Conservation (phyloP, 768 basidiomycete species). For the Fibroporia radiculosa region DNA sequence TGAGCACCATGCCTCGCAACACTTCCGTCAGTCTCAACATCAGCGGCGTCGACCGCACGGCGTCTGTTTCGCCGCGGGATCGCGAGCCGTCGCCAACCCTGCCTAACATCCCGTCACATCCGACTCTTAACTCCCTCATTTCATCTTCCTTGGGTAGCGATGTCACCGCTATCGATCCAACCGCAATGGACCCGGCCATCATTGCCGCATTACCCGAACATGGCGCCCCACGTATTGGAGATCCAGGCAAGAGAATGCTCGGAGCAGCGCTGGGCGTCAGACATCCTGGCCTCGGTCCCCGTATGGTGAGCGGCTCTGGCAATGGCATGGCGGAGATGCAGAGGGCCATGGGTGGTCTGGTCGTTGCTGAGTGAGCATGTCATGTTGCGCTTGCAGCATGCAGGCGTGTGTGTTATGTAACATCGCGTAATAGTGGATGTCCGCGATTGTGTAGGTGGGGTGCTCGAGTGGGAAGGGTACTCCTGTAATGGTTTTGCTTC, state of each 20-base stretch:
- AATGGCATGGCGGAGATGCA: conserved; percentile 56
- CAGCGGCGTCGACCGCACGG: conserved; percentile 9
- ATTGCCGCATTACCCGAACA: conserved; percentile 46
- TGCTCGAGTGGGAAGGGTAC: background rate
- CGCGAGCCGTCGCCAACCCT: conserved; percentile 80
- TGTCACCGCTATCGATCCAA: conserved; percentile 33
- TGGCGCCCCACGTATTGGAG: conserved; percentile 73
- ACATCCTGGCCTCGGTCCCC: conserved; percentile 65
- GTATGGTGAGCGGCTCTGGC: conserved; percentile 49
- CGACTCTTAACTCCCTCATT: conserved; percentile 79
- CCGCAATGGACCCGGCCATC: conserved; percentile 62
- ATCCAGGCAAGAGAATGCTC: conserved; percentile 85
- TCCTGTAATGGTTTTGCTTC: background rate
- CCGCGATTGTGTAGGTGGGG: background rate
- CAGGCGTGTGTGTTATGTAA: background rate
- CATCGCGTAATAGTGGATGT: background rate
- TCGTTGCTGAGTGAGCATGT: conserved; percentile 56
- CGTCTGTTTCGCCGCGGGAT: conserved; percentile 21
- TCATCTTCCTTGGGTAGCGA: conserved; percentile 59
- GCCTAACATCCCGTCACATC: conserved; percentile 73
- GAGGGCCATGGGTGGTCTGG: conserved; percentile 67
- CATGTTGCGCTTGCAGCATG: background rate
- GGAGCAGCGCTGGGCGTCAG: conserved; percentile 79
- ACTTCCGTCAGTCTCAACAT: conserved; percentile 22
- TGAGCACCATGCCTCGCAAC: conserved; percentile 19